phyloP scores from a whole-genome alignment of 495 filamentous ascomycete species.

The Thozetella sp. region DNA sequence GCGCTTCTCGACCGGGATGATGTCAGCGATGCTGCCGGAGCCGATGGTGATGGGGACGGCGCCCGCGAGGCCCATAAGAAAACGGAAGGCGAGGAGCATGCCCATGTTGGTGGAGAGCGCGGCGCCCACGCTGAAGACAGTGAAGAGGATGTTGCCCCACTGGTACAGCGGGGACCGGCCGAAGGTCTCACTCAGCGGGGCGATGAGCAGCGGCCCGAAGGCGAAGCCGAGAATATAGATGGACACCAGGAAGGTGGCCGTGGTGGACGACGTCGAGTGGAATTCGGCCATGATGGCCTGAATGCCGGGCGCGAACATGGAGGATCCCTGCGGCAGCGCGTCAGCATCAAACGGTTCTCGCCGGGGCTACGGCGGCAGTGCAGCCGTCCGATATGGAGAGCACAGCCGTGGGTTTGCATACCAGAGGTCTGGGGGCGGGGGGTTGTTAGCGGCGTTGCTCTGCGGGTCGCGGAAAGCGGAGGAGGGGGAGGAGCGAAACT shows the following conservation, averaged over 20 bases:
- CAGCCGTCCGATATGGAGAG: too few relatives aligned
- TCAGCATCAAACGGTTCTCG: not conserved
- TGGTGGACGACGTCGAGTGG: constrained; percentile 31
- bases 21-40: constrained; percentile 33
- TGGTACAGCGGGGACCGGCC: constrained; percentile 58
- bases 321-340: constrained; percentile 19
- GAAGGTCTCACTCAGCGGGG: constrained; percentile 66
- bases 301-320: constrained; percentile 64
- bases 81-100: constrained; percentile 51
- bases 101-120: constrained; percentile 30
- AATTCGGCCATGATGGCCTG: constrained; percentile 52
- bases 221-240: constrained; percentile 69
- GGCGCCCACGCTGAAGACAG: constrained; percentile 43
- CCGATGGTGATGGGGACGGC: constrained; percentile 46
- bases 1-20: constrained; percentile 32
- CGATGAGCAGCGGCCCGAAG: constrained; percentile 56
- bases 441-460: not conserved
- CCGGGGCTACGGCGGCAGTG: too few relatives aligned
- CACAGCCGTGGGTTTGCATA: not conserved
- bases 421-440: constrained; percentile 16
- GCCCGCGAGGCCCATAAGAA: constrained; percentile 55
- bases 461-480: constrained; percentile 6
- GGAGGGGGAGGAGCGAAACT: constrained; percentile 10
- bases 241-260: constrained; percentile 57
- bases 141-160: constrained; percentile 50